These are phyloP conservation scores for Rhodofomes roseus DNA, from an alignment of 1,284 basidiomycete species.

Conservation along the genomic window DNA sequence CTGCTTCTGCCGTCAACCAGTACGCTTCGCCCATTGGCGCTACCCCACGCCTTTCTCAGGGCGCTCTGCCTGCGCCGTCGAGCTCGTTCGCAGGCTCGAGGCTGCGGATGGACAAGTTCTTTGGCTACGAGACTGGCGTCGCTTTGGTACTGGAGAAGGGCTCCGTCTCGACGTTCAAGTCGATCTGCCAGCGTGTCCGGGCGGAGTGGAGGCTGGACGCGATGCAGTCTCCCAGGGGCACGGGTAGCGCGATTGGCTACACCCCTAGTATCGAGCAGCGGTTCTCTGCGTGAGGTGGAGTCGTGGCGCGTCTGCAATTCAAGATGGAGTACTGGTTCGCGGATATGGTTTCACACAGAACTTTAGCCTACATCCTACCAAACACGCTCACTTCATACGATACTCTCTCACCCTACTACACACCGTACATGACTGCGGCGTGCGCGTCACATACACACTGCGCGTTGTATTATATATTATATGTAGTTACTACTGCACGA, in stretches of 20 bases:
- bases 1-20: conserved; percentile 33
- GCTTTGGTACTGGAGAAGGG: conserved; percentile 87
- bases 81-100: conserved; percentile 9
- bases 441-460: neutral
- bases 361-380: neutral
- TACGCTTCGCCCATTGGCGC: conserved; percentile 7
- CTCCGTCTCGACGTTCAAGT: conserved; percentile 76
- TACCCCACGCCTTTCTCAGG: conserved; percentile 20
- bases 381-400: neutral
- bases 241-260: conserved; percentile 6
- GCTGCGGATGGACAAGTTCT: conserved; percentile 12
- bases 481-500: no score
- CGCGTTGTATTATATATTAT: neutral
- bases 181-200: conserved; percentile 67
- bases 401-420: neutral
- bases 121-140: conserved; percentile 25
- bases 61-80: conserved; percentile 17
- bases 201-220: conserved; percentile 56
- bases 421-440: neutral
- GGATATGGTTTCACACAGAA: neutral
- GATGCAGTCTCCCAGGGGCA: conserved; percentile 25
- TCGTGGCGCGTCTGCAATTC: neutral
- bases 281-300: conserved; percentile 14
- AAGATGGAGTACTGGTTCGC: neutral
- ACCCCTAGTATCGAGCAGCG: conserved; percentile 24